phyloP scores from a whole-genome alignment of 1,139 yeast genomes.

The Candida sojae region DNA sequence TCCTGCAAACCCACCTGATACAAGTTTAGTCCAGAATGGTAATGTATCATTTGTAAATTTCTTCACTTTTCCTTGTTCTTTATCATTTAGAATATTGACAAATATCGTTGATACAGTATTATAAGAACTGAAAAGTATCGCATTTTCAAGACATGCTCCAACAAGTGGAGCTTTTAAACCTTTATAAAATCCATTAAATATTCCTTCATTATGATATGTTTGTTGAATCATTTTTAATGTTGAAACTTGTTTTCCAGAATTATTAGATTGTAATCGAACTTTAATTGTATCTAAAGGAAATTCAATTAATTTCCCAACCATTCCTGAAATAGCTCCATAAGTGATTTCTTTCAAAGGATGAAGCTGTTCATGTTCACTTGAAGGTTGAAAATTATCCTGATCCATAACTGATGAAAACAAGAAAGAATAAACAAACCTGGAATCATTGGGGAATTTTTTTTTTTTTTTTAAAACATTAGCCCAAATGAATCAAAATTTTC shows the following conservation, averaged over 20 bases:
- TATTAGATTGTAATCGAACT: conserved; percentile 73
- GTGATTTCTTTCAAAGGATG: conserved; percentile 39
- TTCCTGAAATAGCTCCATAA: conserved; percentile 67
- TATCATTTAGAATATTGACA: conserved; percentile 28
- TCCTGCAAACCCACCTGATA: conserved; percentile 83
- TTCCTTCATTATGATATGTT: conserved; percentile 69
- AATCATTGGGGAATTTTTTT: background rate
- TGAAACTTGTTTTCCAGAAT: conserved; percentile 35
- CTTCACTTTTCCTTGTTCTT: background rate
- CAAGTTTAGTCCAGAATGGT: conserved; percentile 43
- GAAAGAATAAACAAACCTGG: background rate
- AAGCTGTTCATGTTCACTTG: conserved; percentile 7
- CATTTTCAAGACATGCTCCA: conserved; percentile 88
- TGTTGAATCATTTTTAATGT: conserved; percentile 61
- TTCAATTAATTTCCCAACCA: conserved; percentile 80
- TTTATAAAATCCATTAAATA: conserved; percentile 48
- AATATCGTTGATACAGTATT: conserved; percentile 71
- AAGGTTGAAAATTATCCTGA: background rate
- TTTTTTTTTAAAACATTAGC: background rate
- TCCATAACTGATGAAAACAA: background rate
- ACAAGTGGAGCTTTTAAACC: conserved; percentile 80
- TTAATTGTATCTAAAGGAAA: conserved; percentile 93
- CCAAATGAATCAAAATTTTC: too few species aligned
- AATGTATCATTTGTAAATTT: conserved; percentile 20
- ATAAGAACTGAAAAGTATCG: conserved; percentile 55